These are phyloP conservation scores for Thyridium curvatum DNA, from an alignment of 2,329 filamentous ascomycete genomes.

Conservation along the genomic window DNA sequence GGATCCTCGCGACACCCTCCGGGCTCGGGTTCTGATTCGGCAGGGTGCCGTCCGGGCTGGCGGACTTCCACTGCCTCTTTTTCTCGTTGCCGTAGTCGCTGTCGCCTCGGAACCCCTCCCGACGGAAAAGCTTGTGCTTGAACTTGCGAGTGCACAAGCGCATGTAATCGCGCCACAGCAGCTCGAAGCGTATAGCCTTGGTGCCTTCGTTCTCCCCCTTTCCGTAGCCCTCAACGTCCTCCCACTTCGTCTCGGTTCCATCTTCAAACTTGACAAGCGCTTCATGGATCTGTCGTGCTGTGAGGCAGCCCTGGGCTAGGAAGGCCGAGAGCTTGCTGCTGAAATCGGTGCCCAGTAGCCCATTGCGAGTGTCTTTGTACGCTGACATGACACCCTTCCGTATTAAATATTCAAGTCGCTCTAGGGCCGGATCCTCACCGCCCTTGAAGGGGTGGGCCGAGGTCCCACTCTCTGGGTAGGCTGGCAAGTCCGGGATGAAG, in stretches of 20 bases:
- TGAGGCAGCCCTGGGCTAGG: conserved; percentile 65
- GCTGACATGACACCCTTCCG: conserved; percentile 50
- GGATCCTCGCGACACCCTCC: conserved; percentile 35
- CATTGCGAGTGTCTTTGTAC: conserved; percentile 69
- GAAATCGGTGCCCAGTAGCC: conserved; percentile 62
- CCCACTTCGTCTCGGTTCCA: conserved; percentile 37
- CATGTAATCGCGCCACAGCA: conserved; percentile 80
- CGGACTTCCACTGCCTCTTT: conserved; percentile 40
- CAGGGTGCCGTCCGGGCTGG: conserved; percentile 19
- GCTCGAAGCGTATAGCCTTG: conserved; percentile 61
- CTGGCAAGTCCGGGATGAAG: conserved; percentile 43
- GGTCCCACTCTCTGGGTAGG: conserved; percentile 42
- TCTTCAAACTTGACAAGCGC: conserved; percentile 65
- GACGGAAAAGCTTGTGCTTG: conserved; percentile 53
- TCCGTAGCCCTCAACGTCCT: conserved; percentile 50
- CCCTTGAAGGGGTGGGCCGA: conserved; percentile 63
- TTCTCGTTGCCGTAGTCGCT: conserved; percentile 31
- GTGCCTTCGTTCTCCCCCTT: conserved; percentile 69
- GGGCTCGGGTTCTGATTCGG: conserved; percentile 31
- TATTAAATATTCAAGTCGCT: conserved; percentile 56
- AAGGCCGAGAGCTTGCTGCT: conserved; percentile 73
- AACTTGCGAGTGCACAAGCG: conserved; percentile 69
- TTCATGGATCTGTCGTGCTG: conserved; percentile 65
- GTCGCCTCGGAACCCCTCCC: conserved; percentile 54
- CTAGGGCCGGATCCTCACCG: conserved; percentile 54